Percentiles rank a stretch among this genome's conserved stretches.
phyloP scores from a whole-genome alignment of 192 early-diverging fungal species.

The Phlyctochytrium bullatum region DNA sequence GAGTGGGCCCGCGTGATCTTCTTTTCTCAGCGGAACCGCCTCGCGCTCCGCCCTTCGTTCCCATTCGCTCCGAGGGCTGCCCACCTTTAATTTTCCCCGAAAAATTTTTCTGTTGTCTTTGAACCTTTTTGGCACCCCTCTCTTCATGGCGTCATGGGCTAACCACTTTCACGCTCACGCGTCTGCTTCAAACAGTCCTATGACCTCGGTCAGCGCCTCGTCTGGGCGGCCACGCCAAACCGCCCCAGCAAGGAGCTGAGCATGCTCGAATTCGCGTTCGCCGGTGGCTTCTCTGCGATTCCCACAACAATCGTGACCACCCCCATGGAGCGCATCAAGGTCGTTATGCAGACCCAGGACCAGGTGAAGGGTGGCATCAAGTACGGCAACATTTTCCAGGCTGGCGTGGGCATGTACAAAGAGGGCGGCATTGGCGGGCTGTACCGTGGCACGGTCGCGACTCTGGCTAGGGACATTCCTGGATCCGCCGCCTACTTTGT shows the following conservation, averaged over 20 bases:
- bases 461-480: slow-evolving; percentile 87
- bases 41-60: too few relatives aligned
- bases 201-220: slow-evolving; percentile 76
- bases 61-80: too few relatives aligned
- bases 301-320: slow-evolving; percentile 94
- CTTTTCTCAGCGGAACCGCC: too few relatives aligned
- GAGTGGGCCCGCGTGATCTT: too few relatives aligned
- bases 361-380: slow-evolving; percentile 60
- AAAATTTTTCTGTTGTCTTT: too few relatives aligned
- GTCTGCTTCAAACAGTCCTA: slow-evolving; percentile 39
- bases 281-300: slow-evolving; percentile 92
- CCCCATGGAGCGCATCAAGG: slow-evolving; percentile 95
- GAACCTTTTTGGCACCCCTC: too few relatives aligned
- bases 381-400: slow-evolving; percentile 93
- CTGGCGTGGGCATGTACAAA: slow-evolving; percentile 73
- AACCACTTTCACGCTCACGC: too few relatives aligned
- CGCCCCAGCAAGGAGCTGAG: slow-evolving; percentile 57
- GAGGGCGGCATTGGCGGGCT: slow-evolving; percentile 85
- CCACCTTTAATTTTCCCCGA: too few relatives aligned
- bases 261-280: slow-evolving; percentile 77
- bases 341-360: slow-evolving; percentile 82
- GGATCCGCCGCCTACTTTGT: slow-evolving; percentile 96
- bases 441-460: slow-evolving; percentile 93
- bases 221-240: slow-evolving; percentile 55
- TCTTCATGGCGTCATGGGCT: not conserved